Base-by-base conservation (phyloP, 1,139 yeast species). In the Hansenula lynferdii region DNA sequence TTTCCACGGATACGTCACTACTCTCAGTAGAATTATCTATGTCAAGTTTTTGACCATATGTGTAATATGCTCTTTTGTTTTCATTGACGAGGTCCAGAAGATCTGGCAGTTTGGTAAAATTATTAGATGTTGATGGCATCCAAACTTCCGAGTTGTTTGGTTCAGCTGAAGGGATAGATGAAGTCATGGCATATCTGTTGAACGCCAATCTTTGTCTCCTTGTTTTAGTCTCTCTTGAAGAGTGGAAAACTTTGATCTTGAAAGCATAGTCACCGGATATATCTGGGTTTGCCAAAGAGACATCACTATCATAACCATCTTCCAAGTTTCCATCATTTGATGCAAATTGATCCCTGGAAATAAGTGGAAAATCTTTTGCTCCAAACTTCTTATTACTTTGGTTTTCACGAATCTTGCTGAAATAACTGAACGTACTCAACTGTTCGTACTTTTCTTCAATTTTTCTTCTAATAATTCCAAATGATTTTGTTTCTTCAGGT, bases 401-500 rank as follows among this genome's bases (percentile, higher is more conserved):
- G 20, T 44, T 43, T 20, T 39, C 31, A 20, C 56, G 49, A n/a
- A 45, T 42, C 20, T 42, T 41, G 20, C 49, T 43, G 34, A 56
- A 56, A 23, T 52, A 49, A 16, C 48, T 41, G 31, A 55, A 65
- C 1, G 70, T 63, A 25, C 75, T 69, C 16, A 72, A 48, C 40
- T 65, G 69, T 19, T 57, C 58, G 44, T 64, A 69, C 39, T 59
- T 54, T 22, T 62, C 60, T 41, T 78, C 78, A 28, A 86, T 51
- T 51, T 83, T 83, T 16, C 60, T 57, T 45, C 82, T 62, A 21
- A 87, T 76, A 1, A 58, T 53, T 3, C 80, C 81, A 54, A 75
- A 78, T 11, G 75, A 69, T 6, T 65, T 69, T 2, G 68, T 59
- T 39, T 80, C 81, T 11, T 65, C 62, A 23, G 62, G 66, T 6